Base-by-base conservation (phyloP, 2,329 filamentous ascomycete genomes). In the Colletotrichum paranaense region DNA sequence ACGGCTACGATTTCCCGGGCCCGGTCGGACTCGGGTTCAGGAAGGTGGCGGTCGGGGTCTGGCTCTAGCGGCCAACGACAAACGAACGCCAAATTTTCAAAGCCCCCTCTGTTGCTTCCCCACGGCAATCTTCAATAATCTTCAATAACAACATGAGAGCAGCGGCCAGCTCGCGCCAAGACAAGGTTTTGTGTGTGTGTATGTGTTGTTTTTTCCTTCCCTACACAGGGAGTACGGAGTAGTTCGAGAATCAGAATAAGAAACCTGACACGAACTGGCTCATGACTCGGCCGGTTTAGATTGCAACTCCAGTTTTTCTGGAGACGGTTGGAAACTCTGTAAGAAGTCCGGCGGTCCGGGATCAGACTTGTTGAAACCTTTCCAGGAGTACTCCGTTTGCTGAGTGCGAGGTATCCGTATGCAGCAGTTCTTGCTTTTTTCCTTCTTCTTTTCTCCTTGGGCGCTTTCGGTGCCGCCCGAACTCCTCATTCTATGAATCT, bases 241-340 rank as follows among this genome's bases (percentile, higher is more conserved):
- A 19, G 14, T 28, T 35, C 32, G 11, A 35, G 32, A 12, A 12
- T 5, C 38, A 19, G 38, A 42, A 42, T 42, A 42, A 46, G 49
- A 69, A 64, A 69, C 67, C 66, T 70, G 70, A 73, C 66, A 59
- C 60, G 60, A 56, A 64, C 67, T 16, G 42, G 14, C 56, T 30
- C 67, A 73, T 71, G 71, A 73, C 71, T 73, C 71, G 67, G 46
- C 56, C 19, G 42, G 19, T 42, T 42, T 38, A 70, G 53, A 73
- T 73, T 69, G 42, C 42, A 55, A 56, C 55, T 63, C 70, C 70
- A 42, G 55, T 73, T 70, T 65, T 73, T 64, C 32, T 64, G 66
- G 42, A 57, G 53, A 60, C 55, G 16, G 7, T 19, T 26, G 66
- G 53, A 56, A 62, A 69, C 70, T 70, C 53, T 70, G 55, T 59